Evolutionary conservation across 257 asterid genomes (phyloP), one percentile per base, ranked within the genome.

Genomic region (Salvia hispanica): DNA sequence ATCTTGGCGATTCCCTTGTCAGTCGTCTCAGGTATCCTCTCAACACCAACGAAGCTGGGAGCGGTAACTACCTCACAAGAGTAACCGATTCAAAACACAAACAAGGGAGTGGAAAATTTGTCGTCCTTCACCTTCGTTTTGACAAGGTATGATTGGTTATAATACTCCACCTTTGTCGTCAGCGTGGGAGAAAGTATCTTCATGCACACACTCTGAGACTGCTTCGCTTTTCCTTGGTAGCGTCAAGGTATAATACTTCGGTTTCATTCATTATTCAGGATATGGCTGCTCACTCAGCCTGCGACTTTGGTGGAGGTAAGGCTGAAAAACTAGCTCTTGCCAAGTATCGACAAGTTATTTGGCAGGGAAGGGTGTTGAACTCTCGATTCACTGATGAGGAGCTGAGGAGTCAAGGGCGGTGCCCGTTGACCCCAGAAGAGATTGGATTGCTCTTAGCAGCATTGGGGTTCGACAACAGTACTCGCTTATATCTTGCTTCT

Each of bases 261-360:
- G 59, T 46, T 69, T 47, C 33, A 45, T 55, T 34, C 56, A 15
- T 66, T 70, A 15, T 61, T 47, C 73, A 92, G 98, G 98, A 93
- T 67, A 93, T 93, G 98, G 98, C 98, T 74, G 98, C 98, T 6
- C 98, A 90, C 85, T 90, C 98, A 13, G 97, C 98, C 21, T 93
- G 98, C 54, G 98, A 93, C 83, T 93, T 93, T 65, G 98, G 98
- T 56, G 98, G 98, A 11, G 98, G 98, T 9, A 90, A 93, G 80
- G 95, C 91, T 37, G 98, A 93, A 79, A 88, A 93, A n/a, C 69
- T 93, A 71, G 91, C 98, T 50, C 83, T 93, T 44, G 98, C 98
- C 28, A 93, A 90, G 77, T 93, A 93, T 56, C 85, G 98, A 39
- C 98, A 93, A 78, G 86, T 90, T 50, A 88, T 90, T 57, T 93